A percentile compares a stretch with the other conserved stretches of the same genome.
phyloP scores from a whole-genome alignment of 352 stramenopile species.

The Phytophthora sansomeana region DNA sequence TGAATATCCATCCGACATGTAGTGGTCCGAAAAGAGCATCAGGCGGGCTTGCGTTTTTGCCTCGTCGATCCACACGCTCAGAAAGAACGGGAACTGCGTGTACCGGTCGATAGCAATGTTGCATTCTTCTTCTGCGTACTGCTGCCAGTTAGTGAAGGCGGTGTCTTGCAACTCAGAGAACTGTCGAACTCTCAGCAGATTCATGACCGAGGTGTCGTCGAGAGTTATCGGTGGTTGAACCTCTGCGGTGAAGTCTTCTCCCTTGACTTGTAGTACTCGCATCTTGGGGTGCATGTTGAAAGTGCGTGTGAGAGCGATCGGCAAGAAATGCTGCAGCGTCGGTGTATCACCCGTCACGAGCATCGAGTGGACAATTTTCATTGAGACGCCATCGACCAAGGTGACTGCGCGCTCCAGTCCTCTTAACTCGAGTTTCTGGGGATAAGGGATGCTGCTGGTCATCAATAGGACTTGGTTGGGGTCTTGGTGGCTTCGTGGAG shows the following conservation, averaged over 20 bases:
- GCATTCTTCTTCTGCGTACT: conserved; percentile 43
- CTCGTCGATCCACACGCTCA: conserved; percentile 36
- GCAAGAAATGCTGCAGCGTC: conserved; percentile 26
- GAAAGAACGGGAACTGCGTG: conserved; percentile 37
- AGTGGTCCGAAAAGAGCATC: conserved; percentile 59
- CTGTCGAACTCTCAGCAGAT: conserved; percentile 27
- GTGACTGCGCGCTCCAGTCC: conserved; percentile 22
- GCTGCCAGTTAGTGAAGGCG: conserved; percentile 31
- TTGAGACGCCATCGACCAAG: conserved; percentile 5
- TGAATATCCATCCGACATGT: conserved; percentile 56
- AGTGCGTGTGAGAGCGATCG: conserved; percentile 28
- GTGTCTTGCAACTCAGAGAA: background rate
- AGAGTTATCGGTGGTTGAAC: conserved; percentile 34
- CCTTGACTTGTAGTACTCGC: conserved; percentile 33
- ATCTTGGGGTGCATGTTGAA: conserved; percentile 50
- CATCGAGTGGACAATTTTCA: conserved; percentile 15
- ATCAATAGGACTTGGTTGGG: too few species aligned
- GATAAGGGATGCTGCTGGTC: too few species aligned
- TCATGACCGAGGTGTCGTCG: conserved; percentile 15
- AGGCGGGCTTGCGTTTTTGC: conserved; percentile 26
- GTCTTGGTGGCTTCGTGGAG: too few species aligned
- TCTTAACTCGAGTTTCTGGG: conserved; percentile 26
- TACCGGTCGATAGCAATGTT: conserved; percentile 40
- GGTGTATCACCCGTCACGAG: conserved; percentile 13
- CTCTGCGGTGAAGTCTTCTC: conserved; percentile 28